Conservation (phyloP, 441 rosid genomes). For the Arabidopsis hybrid region DNA sequence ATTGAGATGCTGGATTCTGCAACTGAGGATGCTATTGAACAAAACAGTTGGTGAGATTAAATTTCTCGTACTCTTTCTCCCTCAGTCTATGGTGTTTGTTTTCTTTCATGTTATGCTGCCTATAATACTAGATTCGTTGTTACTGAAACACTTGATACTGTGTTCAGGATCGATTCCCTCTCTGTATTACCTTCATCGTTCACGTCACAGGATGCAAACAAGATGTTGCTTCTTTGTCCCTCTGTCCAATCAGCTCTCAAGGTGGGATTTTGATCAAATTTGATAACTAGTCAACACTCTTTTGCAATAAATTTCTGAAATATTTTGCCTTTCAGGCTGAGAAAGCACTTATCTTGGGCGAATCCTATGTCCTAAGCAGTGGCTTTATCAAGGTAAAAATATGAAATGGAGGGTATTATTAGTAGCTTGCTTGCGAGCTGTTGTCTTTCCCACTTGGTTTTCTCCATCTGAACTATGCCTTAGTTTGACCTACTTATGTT, state of each 20-base stretch:
- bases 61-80: slow-evolving; percentile 7
- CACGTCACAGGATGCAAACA: slow-evolving; percentile 77
- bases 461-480: slow-evolving; percentile 38
- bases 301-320: slow-evolving; percentile 18
- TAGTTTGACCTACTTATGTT: slow-evolving; percentile 39
- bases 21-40: slow-evolving; percentile 88
- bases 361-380: slow-evolving; percentile 78
- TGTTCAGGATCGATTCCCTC: slow-evolving; percentile 90
- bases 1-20: slow-evolving; percentile 90
- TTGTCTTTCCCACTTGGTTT: slow-evolving; percentile 17
- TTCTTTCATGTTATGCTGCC: slow-evolving; percentile 16
- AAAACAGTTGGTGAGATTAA: slow-evolving; percentile 83
- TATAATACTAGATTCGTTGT: slow-evolving; percentile 15
- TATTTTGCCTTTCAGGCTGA: slow-evolving; percentile 61
- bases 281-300: slow-evolving; percentile 18
- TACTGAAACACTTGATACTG: slow-evolving; percentile 41
- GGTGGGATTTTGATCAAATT: slow-evolving; percentile 52
- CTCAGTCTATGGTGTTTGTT: slow-evolving; percentile 3
- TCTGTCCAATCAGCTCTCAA: slow-evolving; percentile 78
- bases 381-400: slow-evolving; percentile 77
- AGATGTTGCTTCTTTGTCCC: slow-evolving; percentile 77
- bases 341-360: slow-evolving; percentile 77
- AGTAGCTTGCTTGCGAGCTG: slow-evolving; percentile 10
- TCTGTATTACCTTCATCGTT: slow-evolving; percentile 82
- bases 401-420: slow-evolving; percentile 13